Evolutionary conservation across 768 basidiomycete genomes (phyloP).

Genomic region (Lenzites betulinus): DNA sequence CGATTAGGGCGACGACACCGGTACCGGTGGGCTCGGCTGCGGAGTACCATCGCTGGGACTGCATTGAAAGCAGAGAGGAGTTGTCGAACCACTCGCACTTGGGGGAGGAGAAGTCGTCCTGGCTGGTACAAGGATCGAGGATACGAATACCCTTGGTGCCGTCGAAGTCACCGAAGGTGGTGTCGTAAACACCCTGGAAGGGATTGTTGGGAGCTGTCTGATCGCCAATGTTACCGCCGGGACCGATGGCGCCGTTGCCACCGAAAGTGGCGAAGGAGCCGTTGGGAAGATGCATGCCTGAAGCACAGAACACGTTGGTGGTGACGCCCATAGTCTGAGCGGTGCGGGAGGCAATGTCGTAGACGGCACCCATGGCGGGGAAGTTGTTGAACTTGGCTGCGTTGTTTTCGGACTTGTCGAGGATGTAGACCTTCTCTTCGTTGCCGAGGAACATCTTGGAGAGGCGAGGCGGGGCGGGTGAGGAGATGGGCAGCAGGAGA

Average conservation of each 20-base stretch:
- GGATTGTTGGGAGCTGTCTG: conserved; percentile 46
- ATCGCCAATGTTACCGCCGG: conserved; percentile 56
- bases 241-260: conserved; percentile 75
- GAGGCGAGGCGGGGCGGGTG: neutral
- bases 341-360: conserved; percentile 63
- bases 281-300: conserved; percentile 80
- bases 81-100: conserved; percentile 78
- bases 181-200: conserved; percentile 56
- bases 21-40: conserved; percentile 73
- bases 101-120: conserved; percentile 41
- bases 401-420: conserved; percentile 91
- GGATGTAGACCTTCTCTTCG: conserved; percentile 78
- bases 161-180: conserved; percentile 77
- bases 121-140: conserved; percentile 68
- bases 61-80: conserved; percentile 60
- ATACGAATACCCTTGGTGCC: conserved; percentile 80
- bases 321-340: conserved; percentile 68
- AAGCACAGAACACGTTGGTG: conserved; percentile 81
- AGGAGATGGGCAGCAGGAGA: conserved; percentile 1
- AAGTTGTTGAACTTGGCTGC: conserved; percentile 63
- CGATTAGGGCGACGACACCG: conserved; percentile 78
- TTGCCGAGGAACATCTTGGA: conserved; percentile 81
- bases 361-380: conserved; percentile 74
- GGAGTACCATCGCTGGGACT: conserved; percentile 76
- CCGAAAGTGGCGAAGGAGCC: conserved; percentile 76